Evolutionary conservation across 768 basidiomycete genomes (phyloP), one percentile per base, ranked within the genome.

Genomic region (Chlorophyllum brunneum): DNA sequence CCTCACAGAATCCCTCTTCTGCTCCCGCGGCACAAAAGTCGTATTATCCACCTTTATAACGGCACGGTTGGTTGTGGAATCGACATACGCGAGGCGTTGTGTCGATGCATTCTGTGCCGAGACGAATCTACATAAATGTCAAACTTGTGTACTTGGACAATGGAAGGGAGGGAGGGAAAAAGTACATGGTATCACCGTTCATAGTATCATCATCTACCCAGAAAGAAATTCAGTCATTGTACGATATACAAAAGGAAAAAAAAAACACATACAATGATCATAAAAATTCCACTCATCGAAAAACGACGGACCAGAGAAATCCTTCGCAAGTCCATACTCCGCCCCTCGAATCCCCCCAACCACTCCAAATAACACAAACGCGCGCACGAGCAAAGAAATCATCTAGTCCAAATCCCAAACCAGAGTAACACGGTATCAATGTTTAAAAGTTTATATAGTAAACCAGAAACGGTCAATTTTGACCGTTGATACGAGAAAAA

Each of bases 41-140:
- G 75, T 78, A 61, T 88, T 86, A 66, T 88, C 87, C 10, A 88
- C 85, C 59, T 77, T 80, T 60, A 89, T 82, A 60, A 89, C 79
- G 2, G 85, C 86, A 48, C 82, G 83, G 13, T 80, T 82, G 2
- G 85, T 82, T 18, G 68, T 56, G 10, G 70, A 23, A 55, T 88
- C 82, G 47, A 85, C 73, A 58, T 75, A 86, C 1, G 77, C 42
- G 23, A 46, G 45, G 30, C 9, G n/a, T n/a, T n/a, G n/a, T n/a
- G n/a, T 20, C 6, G 31, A 34, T 5, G 45, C 20, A 15, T 46
- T 46, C 3, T 20, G 30, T 5, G 30, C 31, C n/a, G 31, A 23
- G 10, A 46, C 45, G 7, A 46, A 46, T 15, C 45, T 46, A 11
- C 13, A 9, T 6, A 20, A 6, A 36, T 46, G 20, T 46, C 5